Evolutionary conservation across 2,329 filamentous ascomycete species (phyloP), one percentile per base, ranked within the genome.

Genomic region (Colletotrichum siamense): DNA sequence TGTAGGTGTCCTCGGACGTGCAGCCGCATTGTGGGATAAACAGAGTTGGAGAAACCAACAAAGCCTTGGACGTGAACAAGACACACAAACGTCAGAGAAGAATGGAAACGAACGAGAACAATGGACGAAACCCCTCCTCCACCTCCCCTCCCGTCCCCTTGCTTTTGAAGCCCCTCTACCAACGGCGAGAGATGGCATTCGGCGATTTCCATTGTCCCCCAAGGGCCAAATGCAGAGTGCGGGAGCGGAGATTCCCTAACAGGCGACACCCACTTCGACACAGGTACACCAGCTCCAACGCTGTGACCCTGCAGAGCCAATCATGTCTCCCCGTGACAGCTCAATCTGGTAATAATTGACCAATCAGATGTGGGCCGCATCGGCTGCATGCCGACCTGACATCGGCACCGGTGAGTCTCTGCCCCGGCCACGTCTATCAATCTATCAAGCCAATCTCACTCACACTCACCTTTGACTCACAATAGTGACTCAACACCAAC

Each of bases 221-320:
- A 39, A 39, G 36, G 36, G 36, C 36, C 44, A 52, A 22, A 52
- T 52, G 44, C 44, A 18, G 32, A 36, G 16, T 68, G 49, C 36
- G 57, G 67, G 68, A 69, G 74, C 74, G 74, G 74, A 76, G 74
- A 76, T 76, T 76, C 74, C 74, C 59, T 74, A 69, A 73, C 59
- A 12, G 71, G 74, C 73, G 28, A 32, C 69, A 59, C 59, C 61
- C 39, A 52, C 24, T 57, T 10, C 12, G 0, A 22, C 10, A 52
- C 44, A 24, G 44, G 10, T 24, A 52, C 44, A 52, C 44, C 44
- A 52, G 44, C 44, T 52, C 44, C 44, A 22, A 24, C 44, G 10
- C n/a, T 22, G 44, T 13, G n/a, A 24, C 44, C 44, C n/a, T 52
- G 30, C 34, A 34, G 15, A 24, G 13, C 73, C 73, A 76, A 76